These are phyloP conservation scores for Exophiala lecanii-corni DNA, from an alignment of 2,329 filamentous ascomycete species.

Conservation along the genomic window DNA sequence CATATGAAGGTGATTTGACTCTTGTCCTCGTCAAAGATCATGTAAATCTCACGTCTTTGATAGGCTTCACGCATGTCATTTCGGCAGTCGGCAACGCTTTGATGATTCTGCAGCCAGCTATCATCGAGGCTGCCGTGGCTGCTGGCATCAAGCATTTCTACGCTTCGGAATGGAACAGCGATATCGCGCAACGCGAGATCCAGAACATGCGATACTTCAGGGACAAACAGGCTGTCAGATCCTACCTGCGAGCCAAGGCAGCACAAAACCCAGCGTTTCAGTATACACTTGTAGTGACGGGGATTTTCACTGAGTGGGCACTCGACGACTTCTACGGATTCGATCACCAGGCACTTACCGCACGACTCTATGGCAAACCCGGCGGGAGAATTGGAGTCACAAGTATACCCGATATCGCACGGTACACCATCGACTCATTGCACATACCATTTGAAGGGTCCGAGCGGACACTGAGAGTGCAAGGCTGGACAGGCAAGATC, in stretches of 20 bases:
- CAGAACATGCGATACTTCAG: conserved; percentile 11
- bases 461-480: conserved; percentile 10
- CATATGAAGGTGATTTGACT: conserved; percentile 4
- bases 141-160: conserved; percentile 40
- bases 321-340: no score
- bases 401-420: conserved; percentile 11
- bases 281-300: conserved; percentile 11
- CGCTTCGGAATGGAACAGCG: conserved; percentile 32
- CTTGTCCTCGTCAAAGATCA: no score
- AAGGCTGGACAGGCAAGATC: conserved; percentile 13
- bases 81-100: conserved; percentile 9
- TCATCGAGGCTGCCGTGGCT: conserved; percentile 37
- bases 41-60: neutral
- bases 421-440: conserved; percentile 9
- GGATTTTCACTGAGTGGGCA: no score
- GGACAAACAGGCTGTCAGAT: conserved; percentile 7
- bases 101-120: conserved; percentile 12
- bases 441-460: conserved; percentile 3
- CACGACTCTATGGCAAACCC: conserved; percentile 6
- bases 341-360: no score
- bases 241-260: conserved; percentile 7
- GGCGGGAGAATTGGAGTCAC: conserved; percentile 9
- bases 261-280: conserved; percentile 5
- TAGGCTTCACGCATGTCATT: conserved; percentile 12
- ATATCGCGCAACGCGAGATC: conserved; percentile 9